A percentile compares a stretch with the other conserved stretches of the same genome.
Evolutionary conservation across 176 grass and related monocot species (phyloP).

Genomic region (Eremochloa ophiuroides): DNA sequence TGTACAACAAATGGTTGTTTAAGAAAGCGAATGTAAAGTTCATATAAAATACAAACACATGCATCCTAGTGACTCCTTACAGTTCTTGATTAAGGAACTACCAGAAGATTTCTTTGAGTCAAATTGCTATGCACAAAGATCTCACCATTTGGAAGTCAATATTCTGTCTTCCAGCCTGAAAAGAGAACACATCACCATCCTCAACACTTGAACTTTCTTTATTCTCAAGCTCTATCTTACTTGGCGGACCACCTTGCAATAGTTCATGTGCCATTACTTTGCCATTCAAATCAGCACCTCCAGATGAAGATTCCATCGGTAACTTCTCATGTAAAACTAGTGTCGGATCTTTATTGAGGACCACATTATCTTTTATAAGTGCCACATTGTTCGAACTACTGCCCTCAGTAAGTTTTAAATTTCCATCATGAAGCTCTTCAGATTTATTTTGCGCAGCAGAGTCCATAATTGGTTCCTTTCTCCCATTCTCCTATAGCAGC

Average conservation of each 20-base stretch:
- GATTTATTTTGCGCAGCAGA: constrained; percentile 35
- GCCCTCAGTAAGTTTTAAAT: constrained; percentile 32
- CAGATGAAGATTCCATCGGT: constrained; percentile 36
- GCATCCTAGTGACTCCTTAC: background rate
- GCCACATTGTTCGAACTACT: constrained; percentile 47
- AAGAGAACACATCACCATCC: constrained; percentile 80
- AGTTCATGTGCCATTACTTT: constrained; percentile 33
- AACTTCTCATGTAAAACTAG: constrained; percentile 75
- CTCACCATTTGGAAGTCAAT: constrained; percentile 57
- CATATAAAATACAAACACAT: background rate
- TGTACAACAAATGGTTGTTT: background rate
- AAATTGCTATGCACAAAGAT: constrained; percentile 17
- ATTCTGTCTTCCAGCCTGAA: constrained; percentile 61
- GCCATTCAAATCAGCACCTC: constrained; percentile 35
- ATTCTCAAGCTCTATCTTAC: constrained; percentile 44
- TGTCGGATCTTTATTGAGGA: constrained; percentile 71
- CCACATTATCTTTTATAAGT: constrained; percentile 39
- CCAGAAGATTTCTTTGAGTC: background rate
- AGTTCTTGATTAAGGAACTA: background rate
- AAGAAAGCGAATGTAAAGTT: background rate
- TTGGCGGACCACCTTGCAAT: constrained; percentile 29
- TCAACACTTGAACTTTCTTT: constrained; percentile 41
- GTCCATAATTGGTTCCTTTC: constrained; percentile 41
- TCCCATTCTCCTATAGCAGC: constrained; percentile 56
- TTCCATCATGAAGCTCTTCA: constrained; percentile 35